Conservation (phyloP, 1,139 yeast species). For the Pneumocystis canis region DNA sequence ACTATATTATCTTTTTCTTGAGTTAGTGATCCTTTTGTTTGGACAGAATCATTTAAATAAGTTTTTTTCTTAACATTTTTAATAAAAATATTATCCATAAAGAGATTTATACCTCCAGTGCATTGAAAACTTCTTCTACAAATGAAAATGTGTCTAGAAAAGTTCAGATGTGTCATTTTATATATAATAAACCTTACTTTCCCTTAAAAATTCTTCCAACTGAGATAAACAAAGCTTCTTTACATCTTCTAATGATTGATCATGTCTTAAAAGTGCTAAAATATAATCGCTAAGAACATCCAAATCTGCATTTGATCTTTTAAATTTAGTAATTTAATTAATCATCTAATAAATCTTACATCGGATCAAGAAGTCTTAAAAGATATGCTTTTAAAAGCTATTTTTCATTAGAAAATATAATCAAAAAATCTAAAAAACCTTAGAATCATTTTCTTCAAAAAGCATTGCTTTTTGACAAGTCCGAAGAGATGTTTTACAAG, state of each 20-base stretch:
- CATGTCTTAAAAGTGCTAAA: constrained; percentile 30
- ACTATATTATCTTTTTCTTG: not conserved
- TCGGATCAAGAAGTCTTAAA: not conserved
- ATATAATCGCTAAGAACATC: constrained; percentile 34
- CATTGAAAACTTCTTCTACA: constrained; percentile 23
- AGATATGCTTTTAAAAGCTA: not conserved
- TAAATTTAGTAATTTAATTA: constrained; percentile 29
- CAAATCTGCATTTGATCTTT: constrained; percentile 31
- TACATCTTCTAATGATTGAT: constrained; percentile 24
- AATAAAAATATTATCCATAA: not conserved
- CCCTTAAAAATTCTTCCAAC: constrained; percentile 24
- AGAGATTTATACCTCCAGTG: constrained; percentile 14
- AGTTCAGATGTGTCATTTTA: not conserved
- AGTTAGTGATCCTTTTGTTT: not conserved
- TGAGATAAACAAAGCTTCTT: constrained; percentile 25
- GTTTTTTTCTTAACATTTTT: not conserved
- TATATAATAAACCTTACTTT: not conserved
- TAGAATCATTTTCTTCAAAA: not conserved
- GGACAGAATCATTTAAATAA: not conserved
- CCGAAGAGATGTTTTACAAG: not conserved
- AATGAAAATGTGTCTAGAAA: constrained; percentile 18
- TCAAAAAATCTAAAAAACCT: not conserved
- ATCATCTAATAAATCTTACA: constrained; percentile 2
- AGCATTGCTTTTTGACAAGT: not conserved
- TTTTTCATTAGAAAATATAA: not conserved